A percentile compares a stretch with the other conserved stretches of the same genome.
Evolutionary conservation across 495 filamentous ascomycete genomes (phyloP).

Genomic region (Talaromyces wortmannii): DNA sequence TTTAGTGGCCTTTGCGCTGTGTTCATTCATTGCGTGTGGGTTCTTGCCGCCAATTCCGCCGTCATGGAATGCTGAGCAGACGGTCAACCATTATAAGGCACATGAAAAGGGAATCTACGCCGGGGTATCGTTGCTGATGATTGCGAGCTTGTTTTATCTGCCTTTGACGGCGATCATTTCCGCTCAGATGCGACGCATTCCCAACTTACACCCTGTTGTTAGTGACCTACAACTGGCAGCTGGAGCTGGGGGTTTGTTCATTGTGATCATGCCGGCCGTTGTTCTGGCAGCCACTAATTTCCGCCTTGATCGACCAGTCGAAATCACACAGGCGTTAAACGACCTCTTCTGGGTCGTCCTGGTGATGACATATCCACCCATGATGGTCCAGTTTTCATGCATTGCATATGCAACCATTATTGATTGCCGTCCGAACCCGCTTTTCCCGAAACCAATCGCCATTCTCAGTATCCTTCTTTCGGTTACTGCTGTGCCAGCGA

Average conservation of each 20-base stretch:
- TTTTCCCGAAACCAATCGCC: not conserved
- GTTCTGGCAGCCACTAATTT: not conserved
- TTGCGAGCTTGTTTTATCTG: not conserved
- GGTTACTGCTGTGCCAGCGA: not conserved
- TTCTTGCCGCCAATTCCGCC: not conserved
- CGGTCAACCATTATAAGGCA: not conserved
- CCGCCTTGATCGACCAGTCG: not conserved
- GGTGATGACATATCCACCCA: not conserved
- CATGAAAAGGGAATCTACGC: not conserved
- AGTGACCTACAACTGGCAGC: not conserved
- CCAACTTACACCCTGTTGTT: not conserved
- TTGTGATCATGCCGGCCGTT: not conserved
- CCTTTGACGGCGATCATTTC: not conserved
- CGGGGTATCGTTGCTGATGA: not conserved
- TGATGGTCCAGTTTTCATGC: not conserved
- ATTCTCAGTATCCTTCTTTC: not conserved
- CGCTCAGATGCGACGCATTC: not conserved
- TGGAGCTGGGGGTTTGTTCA: not conserved
- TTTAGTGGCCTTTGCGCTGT: too few relatives aligned
- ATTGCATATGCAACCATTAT: not conserved
- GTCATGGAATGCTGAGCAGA: not conserved
- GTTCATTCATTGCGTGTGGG: too few relatives aligned
- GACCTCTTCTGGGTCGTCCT: not conserved
- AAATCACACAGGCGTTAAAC: not conserved
- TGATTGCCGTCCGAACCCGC: not conserved